Base-by-base conservation (phyloP, 176 grass and related monocot species). In the Hordeum vulgare region DNA sequence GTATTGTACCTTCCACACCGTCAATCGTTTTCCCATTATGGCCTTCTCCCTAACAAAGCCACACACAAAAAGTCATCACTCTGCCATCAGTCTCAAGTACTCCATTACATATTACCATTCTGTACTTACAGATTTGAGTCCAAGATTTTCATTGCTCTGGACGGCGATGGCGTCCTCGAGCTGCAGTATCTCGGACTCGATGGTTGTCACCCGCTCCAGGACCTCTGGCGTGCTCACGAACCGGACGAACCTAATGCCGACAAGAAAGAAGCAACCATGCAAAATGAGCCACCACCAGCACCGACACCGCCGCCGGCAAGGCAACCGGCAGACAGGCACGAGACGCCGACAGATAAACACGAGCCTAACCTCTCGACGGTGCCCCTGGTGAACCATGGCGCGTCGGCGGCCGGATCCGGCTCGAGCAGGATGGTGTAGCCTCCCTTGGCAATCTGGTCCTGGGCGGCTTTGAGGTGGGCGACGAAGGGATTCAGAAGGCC, bases 201-300 rank as follows among this genome's bases (percentile, higher is more conserved):
- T 90, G 12, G 96, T 99, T 4, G 87, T 92, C 11, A 96, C 93
- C 23, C 96, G 88, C 74, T 99, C 96, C 51, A 99, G 86, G 80
- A 96, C 82, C 85, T 99, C 96, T 2, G 93, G 96, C 14, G 96
- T 99, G 74, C 96, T 99, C 21, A 99, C 96, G 57, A 99, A 99
- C 64, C 96, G 87, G 71, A 99, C 96, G 90, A 99, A 99, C 85
- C 96, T 98, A 4, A 13, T 44, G 86, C 49, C n/a, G 1, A 3
- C 49, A 82, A 60, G 33, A 80, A 73, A 57, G 37, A 81, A 75
- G 24, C 49, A 85, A 80, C 35, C 39, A 28, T 31, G 23, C 23
- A 66, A 90, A 90, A 62, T 86, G 35, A 89, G 42, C 81, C 31
- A 66, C 11, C 25, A 77, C 27, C 60, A n/a, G n/a, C n/a, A 26